Evolutionary conservation across 805 yeast genomes (phyloP).

Genomic region (Saturnispora hagleri): DNA sequence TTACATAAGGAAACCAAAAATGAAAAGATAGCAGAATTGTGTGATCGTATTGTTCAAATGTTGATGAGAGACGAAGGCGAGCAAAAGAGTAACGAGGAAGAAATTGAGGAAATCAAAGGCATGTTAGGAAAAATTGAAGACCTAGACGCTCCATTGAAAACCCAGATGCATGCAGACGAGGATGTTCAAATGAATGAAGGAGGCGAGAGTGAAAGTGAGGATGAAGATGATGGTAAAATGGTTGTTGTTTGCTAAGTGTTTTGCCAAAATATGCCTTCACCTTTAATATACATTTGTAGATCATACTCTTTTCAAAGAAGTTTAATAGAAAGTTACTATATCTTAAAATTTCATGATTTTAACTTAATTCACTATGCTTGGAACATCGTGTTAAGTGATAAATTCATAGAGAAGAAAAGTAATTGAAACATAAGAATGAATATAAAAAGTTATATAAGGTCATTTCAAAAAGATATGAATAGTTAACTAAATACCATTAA

Average conservation of each 20-base stretch:
- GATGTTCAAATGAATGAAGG: conserved; percentile 7
- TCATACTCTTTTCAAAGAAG: neutral
- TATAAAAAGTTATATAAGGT: neutral
- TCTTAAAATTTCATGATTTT: neutral
- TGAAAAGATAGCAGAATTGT: conserved; percentile 46
- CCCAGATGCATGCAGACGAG: conserved; percentile 5
- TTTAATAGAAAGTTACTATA: neutral
- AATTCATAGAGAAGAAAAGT: neutral
- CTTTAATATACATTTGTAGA: neutral
- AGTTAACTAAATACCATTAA: neutral
- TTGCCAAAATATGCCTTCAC: neutral
- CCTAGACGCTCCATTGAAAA: conserved; percentile 1
- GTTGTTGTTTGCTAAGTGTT: conserved; percentile 11
- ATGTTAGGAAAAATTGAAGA: conserved; percentile 30
- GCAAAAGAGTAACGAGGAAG: conserved; percentile 41
- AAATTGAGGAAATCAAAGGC: conserved; percentile 38
- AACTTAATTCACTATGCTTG: neutral
- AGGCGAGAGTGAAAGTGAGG: conserved; percentile 7
- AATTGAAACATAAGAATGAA: neutral
- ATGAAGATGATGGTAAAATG: conserved; percentile 11
- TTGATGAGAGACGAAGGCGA: conserved; percentile 83
- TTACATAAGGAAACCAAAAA: conserved; percentile 51
- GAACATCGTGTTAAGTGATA: neutral
- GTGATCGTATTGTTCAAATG: conserved; percentile 82
- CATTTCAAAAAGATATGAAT: neutral